phyloP scores from a whole-genome alignment of 1,284 basidiomycete species.

The Rhodotorula mucilaginosa region DNA sequence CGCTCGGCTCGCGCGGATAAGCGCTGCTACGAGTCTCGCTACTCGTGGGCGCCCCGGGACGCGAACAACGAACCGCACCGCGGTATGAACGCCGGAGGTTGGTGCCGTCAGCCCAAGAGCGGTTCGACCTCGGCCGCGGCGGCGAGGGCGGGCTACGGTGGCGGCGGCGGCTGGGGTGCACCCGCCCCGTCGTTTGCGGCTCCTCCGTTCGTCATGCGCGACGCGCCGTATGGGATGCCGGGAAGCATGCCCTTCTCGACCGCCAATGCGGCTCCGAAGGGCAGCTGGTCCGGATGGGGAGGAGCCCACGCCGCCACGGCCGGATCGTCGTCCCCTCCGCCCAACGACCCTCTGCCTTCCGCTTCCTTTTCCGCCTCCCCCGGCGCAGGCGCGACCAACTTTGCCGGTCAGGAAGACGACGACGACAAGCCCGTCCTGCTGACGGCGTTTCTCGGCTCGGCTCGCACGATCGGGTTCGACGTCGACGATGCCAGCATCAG shows the following conservation, averaged over 20 bases:
- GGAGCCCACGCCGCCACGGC: neutral
- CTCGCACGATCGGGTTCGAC: constrained; percentile 10
- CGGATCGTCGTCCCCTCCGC: neutral
- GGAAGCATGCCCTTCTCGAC: neutral
- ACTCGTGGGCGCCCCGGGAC: too few relatives aligned
- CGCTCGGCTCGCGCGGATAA: neutral
- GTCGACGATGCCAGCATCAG: neutral
- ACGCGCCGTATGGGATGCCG: neutral
- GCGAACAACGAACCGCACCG: neutral
- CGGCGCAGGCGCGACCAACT: neutral
- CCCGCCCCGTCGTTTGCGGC: too few relatives aligned
- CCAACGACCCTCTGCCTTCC: neutral
- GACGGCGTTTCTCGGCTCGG: constrained; percentile 11
- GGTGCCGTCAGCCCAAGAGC: neutral
- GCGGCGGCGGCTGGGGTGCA: too few relatives aligned
- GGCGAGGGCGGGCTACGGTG: too few relatives aligned
- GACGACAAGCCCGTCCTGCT: constrained; percentile 13
- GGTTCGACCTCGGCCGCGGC: neutral
- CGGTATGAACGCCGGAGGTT: too few relatives aligned
- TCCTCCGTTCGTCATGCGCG: too few relatives aligned
- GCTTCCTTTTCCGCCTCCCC: neutral
- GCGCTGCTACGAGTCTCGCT: neutral
- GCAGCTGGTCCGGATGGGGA: neutral
- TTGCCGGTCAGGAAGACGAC: neutral
- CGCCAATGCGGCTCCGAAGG: neutral